Evolutionary conservation across 2,329 filamentous ascomycete species (phyloP), one percentile per base, ranked within the genome.

Genomic region (Botrytis hyacinthi): DNA sequence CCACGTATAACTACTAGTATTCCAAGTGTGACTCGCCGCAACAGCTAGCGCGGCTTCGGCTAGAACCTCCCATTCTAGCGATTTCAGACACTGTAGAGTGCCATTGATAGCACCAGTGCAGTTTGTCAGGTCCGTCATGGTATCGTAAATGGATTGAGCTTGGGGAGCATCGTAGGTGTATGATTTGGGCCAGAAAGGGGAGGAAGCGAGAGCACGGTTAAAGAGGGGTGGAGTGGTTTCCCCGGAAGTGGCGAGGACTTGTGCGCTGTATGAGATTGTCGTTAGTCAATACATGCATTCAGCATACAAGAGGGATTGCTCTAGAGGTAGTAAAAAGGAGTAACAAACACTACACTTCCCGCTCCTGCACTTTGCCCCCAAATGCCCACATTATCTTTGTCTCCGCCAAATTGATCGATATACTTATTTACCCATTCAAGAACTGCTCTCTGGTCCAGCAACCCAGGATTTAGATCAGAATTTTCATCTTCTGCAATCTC

Each of bases 381-480:
- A 70, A 91, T 81, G 7, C 86, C 90, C 29, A 91, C 84, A 73
- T 88, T 86, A 8, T 80, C 81, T 1, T 82, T 83, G 76, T 91
- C 86, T 0, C 89, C 90, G 0, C 89, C 89, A 79, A 92, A 90
- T 5, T 81, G 81, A 8, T 80, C 84, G 67, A 90, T 87, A 79
- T 91, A 91, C 46, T 85, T 83, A 73, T 84, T 83, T 40, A 91
- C 85, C 90, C 90, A 92, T 67, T 83, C 81, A 40, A 92, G 82
- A 18, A 87, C 84, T 18, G 86, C 80, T 75, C 87, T 85, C 80
- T 92, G 89, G 77, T 92, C 90, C 73, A 86, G 83, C 61, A 92
- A 80, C 1, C 91, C 91, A 9, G 90, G 82, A 75, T 93, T 93
- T 14, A 87, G 73, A 29, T 84, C 86, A 54, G 90, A 83, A 44